These are phyloP conservation scores for Pseudotsuga menziesii DNA, from an alignment of 75 land plant species.

Conservation along the genomic window DNA sequence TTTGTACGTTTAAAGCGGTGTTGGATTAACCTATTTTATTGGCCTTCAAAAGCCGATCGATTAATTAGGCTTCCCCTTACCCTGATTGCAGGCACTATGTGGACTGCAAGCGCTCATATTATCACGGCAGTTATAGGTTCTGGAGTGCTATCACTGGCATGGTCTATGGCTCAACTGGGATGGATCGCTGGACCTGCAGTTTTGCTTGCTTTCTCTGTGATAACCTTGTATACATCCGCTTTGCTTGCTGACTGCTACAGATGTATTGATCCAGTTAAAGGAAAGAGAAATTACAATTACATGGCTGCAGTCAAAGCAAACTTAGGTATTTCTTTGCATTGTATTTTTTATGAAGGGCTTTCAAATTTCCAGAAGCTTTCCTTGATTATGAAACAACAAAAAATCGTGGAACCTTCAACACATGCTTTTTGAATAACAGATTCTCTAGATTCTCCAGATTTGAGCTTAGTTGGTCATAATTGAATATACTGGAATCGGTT, in stretches of 20 bases:
- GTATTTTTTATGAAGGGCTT: background rate
- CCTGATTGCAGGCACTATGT: constrained; percentile 38
- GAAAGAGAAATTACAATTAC: constrained; percentile 54
- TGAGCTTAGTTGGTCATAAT: no score
- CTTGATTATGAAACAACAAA: no score
- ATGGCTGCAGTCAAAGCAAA: constrained; percentile 53
- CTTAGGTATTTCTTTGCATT: constrained; percentile 23
- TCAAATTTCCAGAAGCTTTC: background rate
- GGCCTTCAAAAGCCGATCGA: background rate
- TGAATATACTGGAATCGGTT: no score
- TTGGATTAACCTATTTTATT: background rate
- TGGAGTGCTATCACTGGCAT: constrained; percentile 55
- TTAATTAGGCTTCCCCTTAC: no score
- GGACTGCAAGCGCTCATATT: constrained; percentile 59
- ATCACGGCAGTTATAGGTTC: constrained; percentile 70
- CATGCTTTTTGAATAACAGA: no score
- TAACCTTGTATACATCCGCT: constrained; percentile 46
- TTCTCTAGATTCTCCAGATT: no score
- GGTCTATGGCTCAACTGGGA: constrained; percentile 64
- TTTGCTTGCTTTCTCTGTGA: constrained; percentile 34
- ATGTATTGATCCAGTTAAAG: constrained; percentile 31
- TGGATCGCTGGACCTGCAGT: constrained; percentile 45
- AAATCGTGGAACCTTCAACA: no score
- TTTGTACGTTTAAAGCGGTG: background rate
- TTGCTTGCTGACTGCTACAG: constrained; percentile 59